Conservation (phyloP, 345 rosid species). For the Psidium guajava region DNA sequence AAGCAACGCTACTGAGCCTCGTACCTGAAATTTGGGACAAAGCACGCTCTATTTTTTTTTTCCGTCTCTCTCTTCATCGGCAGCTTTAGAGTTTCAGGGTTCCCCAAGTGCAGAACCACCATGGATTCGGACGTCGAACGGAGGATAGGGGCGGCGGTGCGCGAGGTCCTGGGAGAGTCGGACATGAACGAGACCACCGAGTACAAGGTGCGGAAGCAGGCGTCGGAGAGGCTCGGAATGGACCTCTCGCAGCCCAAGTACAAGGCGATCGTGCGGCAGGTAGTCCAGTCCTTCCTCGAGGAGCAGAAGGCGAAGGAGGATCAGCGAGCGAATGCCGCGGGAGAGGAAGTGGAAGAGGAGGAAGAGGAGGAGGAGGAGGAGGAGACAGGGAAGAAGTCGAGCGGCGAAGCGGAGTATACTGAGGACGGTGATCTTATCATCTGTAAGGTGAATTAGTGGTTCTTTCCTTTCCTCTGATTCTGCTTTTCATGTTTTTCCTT, state of each 20-base stretch:
- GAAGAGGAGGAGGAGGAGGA: slow-evolving; percentile 5
- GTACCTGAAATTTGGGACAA: neutral
- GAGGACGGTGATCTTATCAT: slow-evolving; percentile 77
- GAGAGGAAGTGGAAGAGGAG: slow-evolving; percentile 1
- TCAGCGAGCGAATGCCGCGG: neutral
- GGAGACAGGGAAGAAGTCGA: neutral
- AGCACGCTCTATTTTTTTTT: neutral
- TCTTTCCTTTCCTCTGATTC: neutral
- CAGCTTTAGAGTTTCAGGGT: neutral
- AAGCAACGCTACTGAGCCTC: neutral
- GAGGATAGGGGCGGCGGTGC: slow-evolving; percentile 43
- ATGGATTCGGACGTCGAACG: slow-evolving; percentile 47
- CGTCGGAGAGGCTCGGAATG: slow-evolving; percentile 51
- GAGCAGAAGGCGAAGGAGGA: slow-evolving; percentile 28
- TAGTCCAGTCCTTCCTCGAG: slow-evolving; percentile 59
- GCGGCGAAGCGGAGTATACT: slow-evolving; percentile 36
- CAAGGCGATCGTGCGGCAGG: slow-evolving; percentile 47
- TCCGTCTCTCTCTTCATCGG: neutral
- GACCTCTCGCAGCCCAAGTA: slow-evolving; percentile 55
- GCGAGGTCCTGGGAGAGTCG: slow-evolving; percentile 53
- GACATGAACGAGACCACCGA: slow-evolving; percentile 66
- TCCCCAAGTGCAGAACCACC: neutral
- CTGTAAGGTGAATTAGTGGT: slow-evolving; percentile 36
- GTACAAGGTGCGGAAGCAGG: slow-evolving; percentile 57
- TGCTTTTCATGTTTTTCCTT: neutral